phyloP scores from a whole-genome alignment of 116 monocot genomes.

The Trichopus zeylanicus region DNA sequence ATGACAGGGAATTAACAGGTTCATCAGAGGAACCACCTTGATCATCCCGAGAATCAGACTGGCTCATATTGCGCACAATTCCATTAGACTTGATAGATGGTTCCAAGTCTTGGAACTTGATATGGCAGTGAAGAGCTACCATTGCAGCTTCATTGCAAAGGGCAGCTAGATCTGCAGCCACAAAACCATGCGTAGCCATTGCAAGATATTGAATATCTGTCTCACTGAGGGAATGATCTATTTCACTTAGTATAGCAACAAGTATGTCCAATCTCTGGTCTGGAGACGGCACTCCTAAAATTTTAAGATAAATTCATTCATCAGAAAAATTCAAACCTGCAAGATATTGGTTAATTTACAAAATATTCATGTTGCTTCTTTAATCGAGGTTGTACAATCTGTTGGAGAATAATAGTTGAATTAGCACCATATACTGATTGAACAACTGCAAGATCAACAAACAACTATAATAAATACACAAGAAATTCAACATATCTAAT shows the following conservation, averaged over 20 bases:
- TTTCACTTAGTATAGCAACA: slow-evolving; percentile 31
- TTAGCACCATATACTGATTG: too few relatives aligned
- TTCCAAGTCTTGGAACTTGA: slow-evolving; percentile 15
- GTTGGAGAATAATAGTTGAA: too few relatives aligned
- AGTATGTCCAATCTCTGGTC: slow-evolving; percentile 86
- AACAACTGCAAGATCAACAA: too few relatives aligned
- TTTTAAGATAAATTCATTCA: too few relatives aligned
- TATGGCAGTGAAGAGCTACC: slow-evolving; percentile 50
- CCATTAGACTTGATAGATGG: background rate
- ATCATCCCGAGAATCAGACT: slow-evolving; percentile 1
- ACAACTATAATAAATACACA: too few relatives aligned
- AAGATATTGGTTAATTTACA: too few relatives aligned
- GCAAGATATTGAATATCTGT: slow-evolving; percentile 52
- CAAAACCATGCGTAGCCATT: slow-evolving; percentile 91
- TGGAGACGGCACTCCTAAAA: slow-evolving; percentile 92
- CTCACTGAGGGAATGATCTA: slow-evolving; percentile 53
- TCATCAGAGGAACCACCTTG: slow-evolving; percentile 7
- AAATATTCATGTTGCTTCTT: too few relatives aligned
- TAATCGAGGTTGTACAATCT: too few relatives aligned
- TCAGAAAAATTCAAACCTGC: too few relatives aligned
- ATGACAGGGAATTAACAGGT: slow-evolving; percentile 33
- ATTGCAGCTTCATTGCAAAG: slow-evolving; percentile 94
- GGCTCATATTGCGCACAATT: background rate
- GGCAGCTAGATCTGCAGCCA: slow-evolving; percentile 89
- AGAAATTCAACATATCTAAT: too few relatives aligned